A percentile compares a stretch with the other conserved stretches of the same genome.
Conservation (phyloP, 78 protist genomes). For the Cavenderia fasciculata region DNA sequence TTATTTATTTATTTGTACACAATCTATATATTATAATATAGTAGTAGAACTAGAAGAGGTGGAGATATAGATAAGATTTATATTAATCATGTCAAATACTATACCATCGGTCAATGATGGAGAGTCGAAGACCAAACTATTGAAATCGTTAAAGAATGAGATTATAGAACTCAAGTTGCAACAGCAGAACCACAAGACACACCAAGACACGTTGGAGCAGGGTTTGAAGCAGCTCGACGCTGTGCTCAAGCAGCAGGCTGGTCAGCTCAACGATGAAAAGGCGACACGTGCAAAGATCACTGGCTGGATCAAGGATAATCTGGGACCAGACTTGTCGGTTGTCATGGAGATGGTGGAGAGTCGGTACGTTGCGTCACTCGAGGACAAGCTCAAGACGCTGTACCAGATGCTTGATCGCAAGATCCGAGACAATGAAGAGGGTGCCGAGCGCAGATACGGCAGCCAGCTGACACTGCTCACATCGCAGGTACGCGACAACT, state of each 20-base stretch:
- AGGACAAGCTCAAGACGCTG: conserved; percentile 53
- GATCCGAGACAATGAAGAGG: conserved; percentile 7
- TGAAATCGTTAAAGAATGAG: conserved; percentile 68
- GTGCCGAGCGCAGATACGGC: not conserved
- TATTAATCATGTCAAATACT: too few species aligned
- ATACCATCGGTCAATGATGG: not conserved
- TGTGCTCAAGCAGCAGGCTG: conserved; percentile 19
- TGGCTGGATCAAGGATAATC: conserved; percentile 54
- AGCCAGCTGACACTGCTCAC: not conserved
- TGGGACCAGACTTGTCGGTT: conserved; percentile 69
- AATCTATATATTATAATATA: too few species aligned
- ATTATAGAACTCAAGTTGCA: conserved; percentile 43
- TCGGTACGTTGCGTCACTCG: conserved; percentile 23
- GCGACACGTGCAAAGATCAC: conserved; percentile 37
- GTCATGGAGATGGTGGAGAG: conserved; percentile 45
- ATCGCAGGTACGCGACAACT: conserved; percentile 20
- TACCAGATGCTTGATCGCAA: conserved; percentile 40
- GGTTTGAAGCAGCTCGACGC: conserved; percentile 25
- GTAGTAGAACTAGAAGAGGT: too few species aligned
- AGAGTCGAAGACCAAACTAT: conserved; percentile 60
- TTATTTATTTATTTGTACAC: too few species aligned
- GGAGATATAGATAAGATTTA: too few species aligned
- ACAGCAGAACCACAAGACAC: conserved; percentile 42
- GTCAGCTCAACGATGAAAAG: conserved; percentile 4
- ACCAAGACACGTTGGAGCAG: conserved; percentile 5